Conservation (phyloP, 306 rosid genomes). For the Corylus americana region DNA sequence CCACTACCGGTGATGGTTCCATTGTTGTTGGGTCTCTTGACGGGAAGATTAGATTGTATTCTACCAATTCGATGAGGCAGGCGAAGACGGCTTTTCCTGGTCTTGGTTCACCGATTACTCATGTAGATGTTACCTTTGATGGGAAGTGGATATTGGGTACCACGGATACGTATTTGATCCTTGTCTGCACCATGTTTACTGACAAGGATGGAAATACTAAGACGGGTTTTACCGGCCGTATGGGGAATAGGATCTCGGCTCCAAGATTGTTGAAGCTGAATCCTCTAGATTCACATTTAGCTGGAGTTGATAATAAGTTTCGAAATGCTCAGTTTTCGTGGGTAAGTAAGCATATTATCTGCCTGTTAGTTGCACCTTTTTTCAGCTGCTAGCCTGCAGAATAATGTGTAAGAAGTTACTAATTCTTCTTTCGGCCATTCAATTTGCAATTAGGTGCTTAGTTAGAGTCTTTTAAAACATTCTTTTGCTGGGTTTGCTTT, state of each 20-base stretch:
- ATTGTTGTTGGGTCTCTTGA: slow-evolving; percentile 93
- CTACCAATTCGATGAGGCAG: slow-evolving; percentile 80
- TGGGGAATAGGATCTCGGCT: slow-evolving; percentile 94
- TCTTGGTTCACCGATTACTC: slow-evolving; percentile 92
- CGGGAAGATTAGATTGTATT: slow-evolving; percentile 91
- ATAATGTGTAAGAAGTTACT: neutral
- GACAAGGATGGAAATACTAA: slow-evolving; percentile 87
- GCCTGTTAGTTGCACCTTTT: slow-evolving; percentile 6
- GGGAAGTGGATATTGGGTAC: slow-evolving; percentile 98
- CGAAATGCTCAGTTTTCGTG: slow-evolving; percentile 95
- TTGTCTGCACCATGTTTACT: slow-evolving; percentile 75
- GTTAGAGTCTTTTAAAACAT: neutral
- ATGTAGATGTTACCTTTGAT: slow-evolving; percentile 91
- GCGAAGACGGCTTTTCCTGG: slow-evolving; percentile 97
- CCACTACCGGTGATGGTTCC: slow-evolving; percentile 94
- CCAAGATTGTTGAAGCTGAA: slow-evolving; percentile 89
- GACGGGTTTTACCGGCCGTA: slow-evolving; percentile 86
- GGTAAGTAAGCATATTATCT: slow-evolving; percentile 48
- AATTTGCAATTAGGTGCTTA: neutral
- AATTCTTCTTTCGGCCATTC: neutral
- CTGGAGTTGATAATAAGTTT: slow-evolving; percentile 81
- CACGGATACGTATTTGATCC: slow-evolving; percentile 73
- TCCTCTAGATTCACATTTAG: slow-evolving; percentile 91
- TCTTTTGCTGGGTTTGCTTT: neutral
- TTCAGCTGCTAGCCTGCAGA: neutral